phyloP scores from a whole-genome alignment of 768 basidiomycete genomes.

The Boletellus emodensis region DNA sequence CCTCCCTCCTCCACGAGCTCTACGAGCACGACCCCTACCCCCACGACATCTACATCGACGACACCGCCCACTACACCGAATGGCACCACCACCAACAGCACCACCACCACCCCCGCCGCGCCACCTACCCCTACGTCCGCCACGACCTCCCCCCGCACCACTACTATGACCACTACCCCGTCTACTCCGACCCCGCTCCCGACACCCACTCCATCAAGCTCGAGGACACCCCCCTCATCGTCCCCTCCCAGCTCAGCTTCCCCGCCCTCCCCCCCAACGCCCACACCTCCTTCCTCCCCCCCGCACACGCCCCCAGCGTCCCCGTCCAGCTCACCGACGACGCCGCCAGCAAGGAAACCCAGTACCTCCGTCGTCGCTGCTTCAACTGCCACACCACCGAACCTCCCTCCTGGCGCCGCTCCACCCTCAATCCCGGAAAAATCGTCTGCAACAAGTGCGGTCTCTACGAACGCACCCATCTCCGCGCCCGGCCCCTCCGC shows the following conservation, averaged over 20 bases:
- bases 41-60: constrained; percentile 38
- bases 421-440: constrained; percentile 85
- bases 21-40: constrained; percentile 51
- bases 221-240: constrained; percentile 56
- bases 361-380: constrained; percentile 82
- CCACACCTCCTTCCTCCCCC: constrained; percentile 40
- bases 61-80: constrained; percentile 32
- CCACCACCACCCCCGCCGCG: constrained; percentile 48
- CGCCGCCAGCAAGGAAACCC: constrained; percentile 85
- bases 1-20: constrained; percentile 61
- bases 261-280: constrained; percentile 17
- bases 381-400: constrained; percentile 93
- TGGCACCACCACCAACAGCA: constrained; percentile 38
- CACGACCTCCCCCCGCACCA: constrained; percentile 55
- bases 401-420: constrained; percentile 84
- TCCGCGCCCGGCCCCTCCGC: constrained; percentile 76
- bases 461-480: constrained; percentile 84
- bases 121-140: constrained; percentile 73
- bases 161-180: constrained; percentile 31
- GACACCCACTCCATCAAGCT: constrained; percentile 51
- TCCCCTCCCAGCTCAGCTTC: constrained; percentile 54
- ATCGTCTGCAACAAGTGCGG: constrained; percentile 96
- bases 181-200: constrained; percentile 36
- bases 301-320: constrained; percentile 39
- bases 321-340: constrained; percentile 88